Base-by-base conservation (phyloP, 2,329 filamentous ascomycete species). In the Colletotrichum tabaci region DNA sequence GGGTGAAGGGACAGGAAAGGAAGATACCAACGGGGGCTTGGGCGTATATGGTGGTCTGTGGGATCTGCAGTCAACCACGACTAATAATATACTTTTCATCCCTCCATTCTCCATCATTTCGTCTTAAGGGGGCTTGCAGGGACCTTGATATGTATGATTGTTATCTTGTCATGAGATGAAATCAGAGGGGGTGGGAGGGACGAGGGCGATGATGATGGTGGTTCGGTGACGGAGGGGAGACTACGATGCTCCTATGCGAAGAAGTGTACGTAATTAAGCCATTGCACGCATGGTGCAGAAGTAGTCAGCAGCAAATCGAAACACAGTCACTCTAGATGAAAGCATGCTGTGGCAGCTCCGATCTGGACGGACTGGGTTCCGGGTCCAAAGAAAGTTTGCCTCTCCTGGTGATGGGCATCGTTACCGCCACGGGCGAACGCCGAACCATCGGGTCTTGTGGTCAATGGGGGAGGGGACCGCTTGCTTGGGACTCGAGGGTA, bases 1-100 rank as follows among this genome's bases (percentile, higher is more conserved):
- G 15, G 15, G 52, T 2, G 18, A 21, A 8, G n/a, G 5, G 6
- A 21, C 35, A 21, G 3, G 12, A 26, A 50, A 38, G 50, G 4
- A 10, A 49, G 58, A 61, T 61, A 52, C 58, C 60, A 62, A 40
- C 38, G 35, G 46, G 30, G 30, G 30, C 8, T 35, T 35, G 30
- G 30, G 18, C 16, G 26, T 16, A 15, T 40, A 15, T 42, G n/a
- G n/a, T 15, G 30, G 52, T 40, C 9, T 9, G n/a, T n/a, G 15
- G 30, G 52, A 38, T 40, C 42, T 23, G 21, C 47, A 42, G 46
- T 52, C 44, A 30, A 61, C 40, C 46, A 38, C n/a, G 15, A 6
- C 30, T 8, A 23, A 9, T 16, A 23, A 18, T 15, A 23, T 12
- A 10, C n/a, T 23, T 23, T 15, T 30, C 23, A 16, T 42, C 42